A percentile compares a stretch with the other conserved stretches of the same genome.
Conservation (phyloP, 2,329 filamentous ascomycete genomes). For the Geosmithia flava region DNA sequence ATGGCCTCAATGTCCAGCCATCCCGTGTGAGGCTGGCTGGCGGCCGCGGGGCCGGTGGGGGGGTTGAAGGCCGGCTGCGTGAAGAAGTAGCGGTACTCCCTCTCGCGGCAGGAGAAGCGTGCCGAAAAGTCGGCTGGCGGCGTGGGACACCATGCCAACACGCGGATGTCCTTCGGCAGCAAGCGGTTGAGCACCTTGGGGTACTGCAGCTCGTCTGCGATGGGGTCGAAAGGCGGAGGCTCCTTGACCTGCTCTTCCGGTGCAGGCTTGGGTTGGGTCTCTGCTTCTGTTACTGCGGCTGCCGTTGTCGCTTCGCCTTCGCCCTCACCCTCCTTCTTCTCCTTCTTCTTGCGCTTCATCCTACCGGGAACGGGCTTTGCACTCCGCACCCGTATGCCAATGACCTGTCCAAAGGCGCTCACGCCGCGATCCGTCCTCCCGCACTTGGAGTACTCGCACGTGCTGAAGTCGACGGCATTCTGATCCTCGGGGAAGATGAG, state of each 20-base stretch:
- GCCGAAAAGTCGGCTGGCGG: constrained; percentile 75
- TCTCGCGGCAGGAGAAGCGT: constrained; percentile 82
- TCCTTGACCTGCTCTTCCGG: constrained; percentile 4
- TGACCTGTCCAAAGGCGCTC: constrained; percentile 92
- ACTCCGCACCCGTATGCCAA: constrained; percentile 73
- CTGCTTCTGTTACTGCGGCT: constrained; percentile 5
- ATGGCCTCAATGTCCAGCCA: constrained; percentile 85
- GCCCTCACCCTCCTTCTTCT: constrained; percentile 13
- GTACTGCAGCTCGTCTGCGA: constrained; percentile 76
- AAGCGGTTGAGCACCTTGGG: constrained; percentile 73
- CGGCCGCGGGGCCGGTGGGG: background rate
- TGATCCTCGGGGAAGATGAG: constrained; percentile 63
- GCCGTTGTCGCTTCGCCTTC: constrained; percentile 4
- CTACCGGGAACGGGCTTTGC: constrained; percentile 46
- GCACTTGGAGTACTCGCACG: constrained; percentile 88
- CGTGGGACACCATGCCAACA: constrained; percentile 85
- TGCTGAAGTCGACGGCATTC: constrained; percentile 62
- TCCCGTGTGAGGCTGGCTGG: constrained; percentile 37
- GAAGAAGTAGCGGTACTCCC: constrained; percentile 95
- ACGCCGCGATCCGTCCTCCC: constrained; percentile 88
- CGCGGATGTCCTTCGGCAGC: constrained; percentile 76
- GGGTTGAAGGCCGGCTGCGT: constrained; percentile 73
- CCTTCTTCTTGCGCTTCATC: constrained; percentile 1
- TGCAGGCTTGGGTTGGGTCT: constrained; percentile 4
- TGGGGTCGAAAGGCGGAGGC: constrained; percentile 41